Evolutionary conservation across 2,329 filamentous ascomycete genomes (phyloP).

Genomic region (Stagonosporopsis vannaccii): DNA sequence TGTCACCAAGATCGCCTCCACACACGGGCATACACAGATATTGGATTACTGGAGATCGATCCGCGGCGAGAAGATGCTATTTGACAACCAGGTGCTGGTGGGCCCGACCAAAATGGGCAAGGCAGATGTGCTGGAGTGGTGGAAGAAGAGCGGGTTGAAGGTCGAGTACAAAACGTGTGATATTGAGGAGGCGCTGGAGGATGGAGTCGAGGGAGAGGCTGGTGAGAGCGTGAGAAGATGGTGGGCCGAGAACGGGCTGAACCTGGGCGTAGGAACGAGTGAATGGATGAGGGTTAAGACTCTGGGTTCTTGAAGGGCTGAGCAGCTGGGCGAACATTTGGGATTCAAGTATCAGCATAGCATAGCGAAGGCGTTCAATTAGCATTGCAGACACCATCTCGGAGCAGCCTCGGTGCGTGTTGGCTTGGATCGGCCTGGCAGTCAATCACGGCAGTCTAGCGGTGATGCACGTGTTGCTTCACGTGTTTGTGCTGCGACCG

Average conservation of each 20-base stretch:
- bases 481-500: too few species aligned
- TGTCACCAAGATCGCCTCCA: conserved; percentile 83
- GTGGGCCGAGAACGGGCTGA: conserved; percentile 88
- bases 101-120: conserved; percentile 88
- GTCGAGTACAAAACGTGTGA: conserved; percentile 96
- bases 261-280: conserved; percentile 80
- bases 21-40: conserved; percentile 83
- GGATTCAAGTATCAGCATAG: conserved; percentile 6
- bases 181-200: conserved; percentile 92
- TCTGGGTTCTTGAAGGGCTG: conserved; percentile 51
- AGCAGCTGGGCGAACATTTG: neutral
- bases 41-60: conserved; percentile 82
- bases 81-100: conserved; percentile 83
- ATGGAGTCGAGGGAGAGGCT: conserved; percentile 73
- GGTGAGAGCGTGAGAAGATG: conserved; percentile 78
- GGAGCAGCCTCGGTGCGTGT: conserved; percentile 6
- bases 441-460: neutral
- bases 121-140: conserved; percentile 88
- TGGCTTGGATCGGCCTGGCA: neutral
- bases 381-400: conserved; percentile 2
- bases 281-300: conserved; percentile 89
- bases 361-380: conserved; percentile 17
- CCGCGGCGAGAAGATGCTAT: conserved; percentile 78
- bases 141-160: conserved; percentile 76
- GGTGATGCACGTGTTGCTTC: neutral